Conservation (phyloP, 495 filamentous ascomycete genomes). For the Acidomyces sp. region DNA sequence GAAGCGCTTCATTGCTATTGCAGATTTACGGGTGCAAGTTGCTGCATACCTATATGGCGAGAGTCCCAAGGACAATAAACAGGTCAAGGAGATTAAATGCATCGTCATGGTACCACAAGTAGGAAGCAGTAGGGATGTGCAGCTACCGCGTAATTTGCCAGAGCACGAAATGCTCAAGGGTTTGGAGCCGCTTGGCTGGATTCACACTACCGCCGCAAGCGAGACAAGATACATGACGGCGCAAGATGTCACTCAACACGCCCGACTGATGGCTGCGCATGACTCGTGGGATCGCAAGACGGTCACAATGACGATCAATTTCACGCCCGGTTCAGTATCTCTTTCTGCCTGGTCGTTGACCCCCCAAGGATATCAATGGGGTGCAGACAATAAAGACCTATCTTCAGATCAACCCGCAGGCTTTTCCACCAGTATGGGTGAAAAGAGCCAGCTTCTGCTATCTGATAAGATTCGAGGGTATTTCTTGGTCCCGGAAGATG, state of each 20-base stretch:
- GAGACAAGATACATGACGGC: conserved; percentile 94
- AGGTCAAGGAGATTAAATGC: conserved; percentile 90
- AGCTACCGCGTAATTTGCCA: conserved; percentile 69
- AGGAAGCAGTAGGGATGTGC: conserved; percentile 81
- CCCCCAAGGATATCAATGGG: conserved; percentile 91
- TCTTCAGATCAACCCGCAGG: conserved; percentile 84
- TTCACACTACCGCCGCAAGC: conserved; percentile 89
- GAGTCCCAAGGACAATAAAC: conserved; percentile 84
- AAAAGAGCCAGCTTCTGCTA: conserved; percentile 87
- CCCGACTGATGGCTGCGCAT: conserved; percentile 74
- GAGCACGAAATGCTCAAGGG: conserved; percentile 82
- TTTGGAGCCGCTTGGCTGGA: conserved; percentile 85
- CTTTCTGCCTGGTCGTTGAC: conserved; percentile 86
- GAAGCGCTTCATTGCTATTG: conserved; percentile 96
- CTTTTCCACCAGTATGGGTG: conserved; percentile 82
- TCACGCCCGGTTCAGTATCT: conserved; percentile 96
- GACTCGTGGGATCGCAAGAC: conserved; percentile 86
- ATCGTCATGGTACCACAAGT: conserved; percentile 98
- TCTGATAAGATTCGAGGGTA: conserved; percentile 87
- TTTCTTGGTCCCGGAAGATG: conserved; percentile 86
- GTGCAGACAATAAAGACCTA: conserved; percentile 86
- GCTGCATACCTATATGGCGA: conserved; percentile 90
- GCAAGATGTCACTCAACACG: conserved; percentile 84
- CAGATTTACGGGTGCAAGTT: conserved; percentile 92
- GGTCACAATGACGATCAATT: conserved; percentile 89